Evolutionary conservation across 106 monocot genomes (phyloP), one percentile per base, ranked within the genome.

Genomic region (Amphibolis antarctica): DNA sequence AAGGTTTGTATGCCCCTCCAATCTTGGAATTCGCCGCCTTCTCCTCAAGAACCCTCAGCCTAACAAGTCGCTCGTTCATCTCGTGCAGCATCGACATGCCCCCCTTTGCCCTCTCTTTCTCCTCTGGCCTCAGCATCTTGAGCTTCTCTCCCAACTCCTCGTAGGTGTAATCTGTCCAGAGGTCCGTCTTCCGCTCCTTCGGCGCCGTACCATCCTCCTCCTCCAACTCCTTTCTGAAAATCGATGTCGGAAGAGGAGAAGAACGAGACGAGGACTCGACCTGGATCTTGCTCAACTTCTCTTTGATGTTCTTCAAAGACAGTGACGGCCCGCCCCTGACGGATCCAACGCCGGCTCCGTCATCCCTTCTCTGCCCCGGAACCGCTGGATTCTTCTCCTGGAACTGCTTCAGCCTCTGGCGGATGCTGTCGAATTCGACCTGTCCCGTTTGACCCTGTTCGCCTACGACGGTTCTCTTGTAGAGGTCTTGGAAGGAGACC

Each of bases 81-180:
- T 98, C 90, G 12, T 42, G 42, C 27, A 91, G 58, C 4, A 87
- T 85, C 64, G 90, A 98, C 68, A 73, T 75, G 15, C 76, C 74
- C 1, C 62, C 66, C 10, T 25, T 55, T 0, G 46, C 78, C 65
- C 80, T 82, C 57, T 44, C 65, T 3, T 66, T 71, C 20, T 12
- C 68, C 31, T 66, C 60, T 45, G 73, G 73, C 9, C 74, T 44
- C 3, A 98, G 71, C 66, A 62, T 66, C 71, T 59, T 62, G 19
- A 98, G 65, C 82, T 90, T 91, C 82, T 82, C 78, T 11, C 96
- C 96, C 1, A 98, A 71, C 73, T 98, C 90, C 2, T 82, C 81
- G 9, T 71, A 64, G 21, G 50, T 69, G 55, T 98, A 98, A 27
- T 17, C 45, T 78, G 75, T 90, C 30, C 77, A 42, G 58, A 98